Evolutionary conservation across 1,284 basidiomycete genomes (phyloP).

Genomic region (Sanguinoderma infundibulare): DNA sequence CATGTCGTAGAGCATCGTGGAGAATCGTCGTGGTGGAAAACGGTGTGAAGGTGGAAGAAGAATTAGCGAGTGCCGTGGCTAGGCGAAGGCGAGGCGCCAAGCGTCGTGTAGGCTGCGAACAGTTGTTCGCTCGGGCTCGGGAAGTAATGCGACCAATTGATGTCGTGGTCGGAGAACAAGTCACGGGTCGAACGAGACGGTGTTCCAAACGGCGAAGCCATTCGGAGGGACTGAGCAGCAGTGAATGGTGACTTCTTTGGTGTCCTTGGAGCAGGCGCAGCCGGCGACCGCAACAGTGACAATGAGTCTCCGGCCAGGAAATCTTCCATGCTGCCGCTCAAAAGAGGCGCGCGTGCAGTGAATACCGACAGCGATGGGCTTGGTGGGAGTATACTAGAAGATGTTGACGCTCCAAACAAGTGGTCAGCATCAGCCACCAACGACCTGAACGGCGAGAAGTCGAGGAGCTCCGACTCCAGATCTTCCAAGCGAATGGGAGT

Average conservation of each 20-base stretch:
- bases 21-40: neutral
- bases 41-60: neutral
- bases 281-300: conserved; percentile 2
- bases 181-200: conserved; percentile 14
- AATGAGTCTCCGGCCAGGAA: conserved; percentile 10
- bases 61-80: neutral
- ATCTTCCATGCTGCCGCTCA: conserved; percentile 14
- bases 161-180: conserved; percentile 4
- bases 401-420: neutral
- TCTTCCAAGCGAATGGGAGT: conserved; percentile 10
- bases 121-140: conserved; percentile 15
- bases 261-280: conserved; percentile 8
- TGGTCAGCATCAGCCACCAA: neutral
- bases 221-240: neutral
- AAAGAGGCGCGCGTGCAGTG: conserved; percentile 19
- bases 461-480: conserved; percentile 20
- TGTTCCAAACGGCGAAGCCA: conserved; percentile 18
- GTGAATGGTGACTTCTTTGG: conserved; percentile 20
- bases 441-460: conserved; percentile 24
- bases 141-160: conserved; percentile 18
- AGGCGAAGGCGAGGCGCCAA: neutral
- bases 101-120: neutral
- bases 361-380: conserved; percentile 8
- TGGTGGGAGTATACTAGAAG: neutral
- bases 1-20: neutral